phyloP scores from a whole-genome alignment of 2,329 filamentous ascomycete species.

The Ophiostoma himal-ulmi region DNA sequence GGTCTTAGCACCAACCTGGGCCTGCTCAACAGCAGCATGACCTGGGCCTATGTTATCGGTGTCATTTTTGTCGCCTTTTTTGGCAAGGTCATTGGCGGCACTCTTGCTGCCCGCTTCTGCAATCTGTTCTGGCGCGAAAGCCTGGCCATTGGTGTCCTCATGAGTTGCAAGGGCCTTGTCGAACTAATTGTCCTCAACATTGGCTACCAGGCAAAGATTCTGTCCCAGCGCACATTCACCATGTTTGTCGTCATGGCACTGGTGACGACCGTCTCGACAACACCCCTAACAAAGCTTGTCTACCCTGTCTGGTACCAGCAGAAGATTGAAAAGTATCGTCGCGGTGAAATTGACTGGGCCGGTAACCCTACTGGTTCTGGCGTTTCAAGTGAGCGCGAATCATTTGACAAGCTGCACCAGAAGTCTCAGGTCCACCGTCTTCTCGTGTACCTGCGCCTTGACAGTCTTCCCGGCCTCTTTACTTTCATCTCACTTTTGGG shows the following conservation, averaged over 20 bases:
- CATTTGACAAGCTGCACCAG: conserved; percentile 33
- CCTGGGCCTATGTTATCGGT: conserved; percentile 85
- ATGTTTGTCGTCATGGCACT: conserved; percentile 95
- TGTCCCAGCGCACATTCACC: conserved; percentile 77
- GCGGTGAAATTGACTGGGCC: conserved; percentile 86
- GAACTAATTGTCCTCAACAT: conserved; percentile 82
- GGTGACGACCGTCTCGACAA: conserved; percentile 76
- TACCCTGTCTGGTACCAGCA: conserved; percentile 62
- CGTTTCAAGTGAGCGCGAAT: conserved; percentile 25
- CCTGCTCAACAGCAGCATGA: conserved; percentile 70
- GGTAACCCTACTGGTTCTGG: conserved; percentile 38
- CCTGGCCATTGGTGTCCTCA: conserved; percentile 77
- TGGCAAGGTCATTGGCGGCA: conserved; percentile 78
- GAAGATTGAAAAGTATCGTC: conserved; percentile 55
- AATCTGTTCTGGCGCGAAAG: conserved; percentile 87
- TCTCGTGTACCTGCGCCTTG: conserved; percentile 75
- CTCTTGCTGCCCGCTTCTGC: conserved; percentile 67
- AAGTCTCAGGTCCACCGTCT: conserved; percentile 53
- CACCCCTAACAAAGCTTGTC: conserved; percentile 64
- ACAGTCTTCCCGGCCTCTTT: conserved; percentile 76
- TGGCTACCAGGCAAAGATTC: conserved; percentile 73
- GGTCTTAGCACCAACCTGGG: conserved; percentile 85
- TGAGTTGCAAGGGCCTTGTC: conserved; percentile 95
- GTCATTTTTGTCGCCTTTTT: conserved; percentile 76
- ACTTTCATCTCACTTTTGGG: conserved; percentile 76